Base-by-base conservation (phyloP, 768 basidiomycete genomes). In the Naganishia vaughanmartiniae region DNA sequence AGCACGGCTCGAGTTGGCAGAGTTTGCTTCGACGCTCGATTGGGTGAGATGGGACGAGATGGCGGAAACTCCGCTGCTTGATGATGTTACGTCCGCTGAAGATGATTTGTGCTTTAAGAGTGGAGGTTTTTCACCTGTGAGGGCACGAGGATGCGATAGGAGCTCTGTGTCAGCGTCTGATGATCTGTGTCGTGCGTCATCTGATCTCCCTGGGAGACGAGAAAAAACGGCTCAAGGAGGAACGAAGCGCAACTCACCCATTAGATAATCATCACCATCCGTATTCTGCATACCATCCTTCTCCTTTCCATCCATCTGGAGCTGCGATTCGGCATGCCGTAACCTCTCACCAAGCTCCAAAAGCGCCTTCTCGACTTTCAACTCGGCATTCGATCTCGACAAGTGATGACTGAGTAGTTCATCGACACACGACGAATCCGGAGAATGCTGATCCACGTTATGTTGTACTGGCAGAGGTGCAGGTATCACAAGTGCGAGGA, bases 311-410 rank as follows among this genome's bases (percentile, higher is more conserved):
- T 58, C 15, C 24, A 63, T 63, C 60, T 42, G 39, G 21, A 63
- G 39, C 42, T 63, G 60, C 15, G 14, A 45, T 15, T 63, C 60
- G 4, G 60, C 60, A 12, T 45, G 19, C 33, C 60, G 36, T 24
- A 63, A n/a, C 21, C 60, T 34, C 10, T 3, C 28, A 21, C 39
- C 60, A 26, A 63, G 21, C 24, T 63, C 60, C 39, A 63, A 36
- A 12, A 63, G 36, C 2, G 60, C 60, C 60, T 45, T 63, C 15
- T 63, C 60, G 21, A 63, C 39, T 15, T 63, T 17, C 60, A 63
- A 63, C 39, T 63, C 60, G n/a, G 60, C 60, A 21, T 63, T 42
- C 26, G 60, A 63, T 10, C 60, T 39, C 2, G 60, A 63, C 36
- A n/a, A 34, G 39, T 45, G 60, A 17, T 45, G 60, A 30, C 60